Evolutionary conservation across 345 rosid species (phyloP), one percentile per base, ranked within the genome.

Genomic region (Clarkia xantiana): DNA sequence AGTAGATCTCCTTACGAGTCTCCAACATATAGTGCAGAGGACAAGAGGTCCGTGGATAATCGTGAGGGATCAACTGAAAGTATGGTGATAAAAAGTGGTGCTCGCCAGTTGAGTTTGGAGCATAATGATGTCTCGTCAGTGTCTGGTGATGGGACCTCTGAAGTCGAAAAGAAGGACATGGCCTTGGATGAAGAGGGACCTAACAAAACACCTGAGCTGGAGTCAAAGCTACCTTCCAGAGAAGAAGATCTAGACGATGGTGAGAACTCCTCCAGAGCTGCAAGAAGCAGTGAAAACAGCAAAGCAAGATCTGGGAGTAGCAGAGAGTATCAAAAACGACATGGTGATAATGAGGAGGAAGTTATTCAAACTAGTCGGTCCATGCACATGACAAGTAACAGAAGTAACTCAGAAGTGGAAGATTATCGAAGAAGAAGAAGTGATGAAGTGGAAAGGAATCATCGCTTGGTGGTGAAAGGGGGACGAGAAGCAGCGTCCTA

Each of bases 221-320:
- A 79, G 67, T 59, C 75, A 71, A 48, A 68, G 62, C 49, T 66
- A 63, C 76, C 84, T 59, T 66, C 46, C 54, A 53, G 51, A 23
- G 82, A 71, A 49, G 74, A 53, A 53, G 89, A 81, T 61, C 41
- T 55, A 43, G 89, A 81, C 54, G 86, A 76, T 53, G 86, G 65
- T 41, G 95, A 76, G 47, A 88, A 79, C 47, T 68, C 9, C 36
- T 29, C 75, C 40, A 86, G 71, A 71, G 82, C 81, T 38, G 94
- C 86, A 48, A 84, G 96, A 75, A 81, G 86, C 66, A 84, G 90
- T 59, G 96, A 86, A 55, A 76, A 77, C 62, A 81, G 90, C 67
- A 84, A 91, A 81, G 87, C 80, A 58, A 78, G 80, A 75, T 84
- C 93, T 44, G 86, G 82, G 20, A 81, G 87, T 73, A 78, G 86